Conservation (phyloP, 2,329 filamentous ascomycete species). For the Tolypocladium tropicale region DNA sequence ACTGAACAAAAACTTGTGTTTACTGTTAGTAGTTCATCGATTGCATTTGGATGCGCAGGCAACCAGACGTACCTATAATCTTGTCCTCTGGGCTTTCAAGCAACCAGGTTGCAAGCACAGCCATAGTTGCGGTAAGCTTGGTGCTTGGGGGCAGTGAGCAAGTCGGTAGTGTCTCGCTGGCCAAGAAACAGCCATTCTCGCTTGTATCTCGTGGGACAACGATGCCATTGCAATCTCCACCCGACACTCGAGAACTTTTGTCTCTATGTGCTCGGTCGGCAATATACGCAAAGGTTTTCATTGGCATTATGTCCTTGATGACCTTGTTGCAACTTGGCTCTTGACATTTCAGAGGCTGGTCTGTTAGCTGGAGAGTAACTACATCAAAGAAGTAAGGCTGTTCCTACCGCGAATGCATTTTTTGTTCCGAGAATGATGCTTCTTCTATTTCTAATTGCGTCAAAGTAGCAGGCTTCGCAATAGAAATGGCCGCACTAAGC, state of each 20-base stretch:
- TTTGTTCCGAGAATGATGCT: too few species aligned
- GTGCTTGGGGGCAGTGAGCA: constrained; percentile 13
- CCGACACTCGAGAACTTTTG: constrained; percentile 7
- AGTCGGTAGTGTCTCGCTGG: neutral
- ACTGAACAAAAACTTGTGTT: constrained; percentile 24
- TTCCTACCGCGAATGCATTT: too few species aligned
- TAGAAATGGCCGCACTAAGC: constrained; percentile 23
- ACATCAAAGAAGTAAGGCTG: too few species aligned
- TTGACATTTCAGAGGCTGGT: neutral
- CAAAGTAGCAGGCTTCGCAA: constrained; percentile 14
- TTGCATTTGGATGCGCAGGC: too few species aligned
- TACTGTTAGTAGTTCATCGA: too few species aligned
- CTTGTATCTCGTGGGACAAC: constrained; percentile 2
- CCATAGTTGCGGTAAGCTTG: constrained; percentile 20
- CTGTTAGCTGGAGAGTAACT: neutral
- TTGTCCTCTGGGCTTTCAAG: constrained; percentile 22
- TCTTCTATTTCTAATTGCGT: neutral
- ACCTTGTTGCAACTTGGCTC: neutral
- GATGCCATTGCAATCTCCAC: constrained; percentile 12
- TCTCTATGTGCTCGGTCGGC: fast-evolving
- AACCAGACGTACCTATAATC: constrained; percentile 26
- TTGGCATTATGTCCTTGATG: neutral
- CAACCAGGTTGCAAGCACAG: constrained; percentile 21
- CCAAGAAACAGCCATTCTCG: constrained; percentile 12
- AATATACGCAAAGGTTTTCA: neutral